A percentile compares a stretch with the other conserved stretches of the same genome.
These are phyloP conservation scores for Abortiporus biennis DNA, from an alignment of 1,284 basidiomycete genomes.

Conservation along the genomic window DNA sequence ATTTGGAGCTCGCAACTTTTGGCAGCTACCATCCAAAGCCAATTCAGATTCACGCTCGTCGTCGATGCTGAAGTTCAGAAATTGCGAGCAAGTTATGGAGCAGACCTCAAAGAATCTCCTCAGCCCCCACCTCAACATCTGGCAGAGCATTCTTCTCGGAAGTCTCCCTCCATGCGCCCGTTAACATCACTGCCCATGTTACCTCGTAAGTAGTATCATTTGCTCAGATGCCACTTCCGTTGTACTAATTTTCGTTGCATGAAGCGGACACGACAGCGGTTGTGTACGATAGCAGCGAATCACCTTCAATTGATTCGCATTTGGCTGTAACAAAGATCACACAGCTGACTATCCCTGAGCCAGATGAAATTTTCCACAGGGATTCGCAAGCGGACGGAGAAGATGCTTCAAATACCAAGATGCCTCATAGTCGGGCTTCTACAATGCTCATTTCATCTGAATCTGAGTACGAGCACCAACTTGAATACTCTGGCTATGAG, in stretches of 20 bases:
- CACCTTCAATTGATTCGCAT: no score
- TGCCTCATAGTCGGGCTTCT: constrained; percentile 41
- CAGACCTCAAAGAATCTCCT: constrained; percentile 21
- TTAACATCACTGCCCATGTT: constrained; percentile 24
- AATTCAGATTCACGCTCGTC: no score
- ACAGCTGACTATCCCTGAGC: no score
- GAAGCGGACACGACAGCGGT: constrained; percentile 37
- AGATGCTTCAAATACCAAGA: constrained; percentile 58
- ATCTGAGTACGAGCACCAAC: constrained; percentile 1
- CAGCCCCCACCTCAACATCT: constrained; percentile 14
- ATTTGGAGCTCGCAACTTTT: no score
- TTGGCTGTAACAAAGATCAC: no score
- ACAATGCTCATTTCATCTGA: constrained; percentile 4
- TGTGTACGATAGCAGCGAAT: no score
- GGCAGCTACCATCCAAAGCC: no score
- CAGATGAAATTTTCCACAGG: no score
- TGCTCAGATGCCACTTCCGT: not conserved
- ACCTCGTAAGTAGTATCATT: constrained; percentile 18
- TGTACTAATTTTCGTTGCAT: constrained; percentile 38
- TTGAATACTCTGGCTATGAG: constrained; percentile 26
- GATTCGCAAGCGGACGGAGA: constrained; percentile 59
- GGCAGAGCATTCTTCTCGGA: no score
- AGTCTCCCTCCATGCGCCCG: constrained; percentile 34
- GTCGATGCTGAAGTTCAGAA: constrained; percentile 36
- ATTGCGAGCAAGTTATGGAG: constrained; percentile 27